A percentile compares a stretch with the other conserved stretches of the same genome.
phyloP scores from a whole-genome alignment of 345 rosid genomes.

The Brassica rapa region DNA sequence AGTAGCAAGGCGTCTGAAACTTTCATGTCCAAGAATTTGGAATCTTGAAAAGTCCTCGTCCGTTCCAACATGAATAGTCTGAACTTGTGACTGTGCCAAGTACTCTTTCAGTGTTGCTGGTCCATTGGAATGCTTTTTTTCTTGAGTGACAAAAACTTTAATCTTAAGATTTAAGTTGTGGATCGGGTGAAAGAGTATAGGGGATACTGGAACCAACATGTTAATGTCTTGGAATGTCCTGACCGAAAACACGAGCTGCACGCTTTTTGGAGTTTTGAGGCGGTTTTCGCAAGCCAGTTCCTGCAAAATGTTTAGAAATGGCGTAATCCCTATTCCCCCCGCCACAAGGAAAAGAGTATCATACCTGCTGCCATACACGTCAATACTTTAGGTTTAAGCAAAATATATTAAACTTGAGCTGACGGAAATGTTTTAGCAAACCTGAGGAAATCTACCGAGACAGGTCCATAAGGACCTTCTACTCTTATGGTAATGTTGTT shows the following conservation, averaged over 20 bases:
- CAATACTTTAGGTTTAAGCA: neutral
- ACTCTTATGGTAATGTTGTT: slow-evolving; percentile 50
- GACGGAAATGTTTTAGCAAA: slow-evolving; percentile 16
- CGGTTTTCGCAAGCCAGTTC: slow-evolving; percentile 52
- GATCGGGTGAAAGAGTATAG: slow-evolving; percentile 48
- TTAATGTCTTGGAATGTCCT: slow-evolving; percentile 61
- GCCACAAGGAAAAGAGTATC: slow-evolving; percentile 72
- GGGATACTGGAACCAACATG: slow-evolving; percentile 57
- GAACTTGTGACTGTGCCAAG: slow-evolving; percentile 46
- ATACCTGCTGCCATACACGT: slow-evolving; percentile 56
- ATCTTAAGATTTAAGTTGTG: slow-evolving; percentile 50
- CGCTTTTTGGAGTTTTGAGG: slow-evolving; percentile 44
- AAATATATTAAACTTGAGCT: neutral
- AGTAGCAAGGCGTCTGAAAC: slow-evolving; percentile 46
- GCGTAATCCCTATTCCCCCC: slow-evolving; percentile 85
- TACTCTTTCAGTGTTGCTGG: slow-evolving; percentile 49
- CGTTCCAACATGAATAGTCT: slow-evolving; percentile 48
- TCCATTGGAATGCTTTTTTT: slow-evolving; percentile 41
- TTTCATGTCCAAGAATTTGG: slow-evolving; percentile 57
- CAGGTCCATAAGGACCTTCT: slow-evolving; percentile 93
- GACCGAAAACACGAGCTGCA: slow-evolving; percentile 60
- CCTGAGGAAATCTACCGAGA: slow-evolving; percentile 67
- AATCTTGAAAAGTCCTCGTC: slow-evolving; percentile 40
- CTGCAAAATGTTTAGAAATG: slow-evolving; percentile 74
- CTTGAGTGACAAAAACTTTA: slow-evolving; percentile 67